These are phyloP conservation scores for Russula dissimulans DNA, from an alignment of 768 basidiomycete genomes.

Conservation along the genomic window DNA sequence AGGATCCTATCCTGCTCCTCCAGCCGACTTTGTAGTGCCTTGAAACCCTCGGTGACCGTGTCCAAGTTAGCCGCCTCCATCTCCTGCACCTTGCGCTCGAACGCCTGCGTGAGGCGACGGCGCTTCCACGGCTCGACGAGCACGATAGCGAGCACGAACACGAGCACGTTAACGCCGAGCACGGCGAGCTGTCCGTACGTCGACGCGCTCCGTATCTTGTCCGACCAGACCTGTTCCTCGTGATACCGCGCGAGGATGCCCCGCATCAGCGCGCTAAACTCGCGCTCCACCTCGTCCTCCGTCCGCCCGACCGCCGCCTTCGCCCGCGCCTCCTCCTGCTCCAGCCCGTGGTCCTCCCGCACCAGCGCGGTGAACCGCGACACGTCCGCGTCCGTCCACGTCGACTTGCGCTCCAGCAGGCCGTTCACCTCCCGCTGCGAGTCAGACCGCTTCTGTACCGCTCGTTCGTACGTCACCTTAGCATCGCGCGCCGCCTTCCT, in stretches of 20 bases:
- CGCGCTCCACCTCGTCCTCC: constrained; percentile 77
- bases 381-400: constrained; percentile 89
- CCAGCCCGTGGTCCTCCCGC: constrained; percentile 78
- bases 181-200: constrained; percentile 88
- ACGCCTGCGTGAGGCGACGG: constrained; percentile 72
- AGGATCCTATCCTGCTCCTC: constrained; percentile 12
- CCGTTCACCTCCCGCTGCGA: constrained; percentile 96
- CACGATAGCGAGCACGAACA: constrained; percentile 84
- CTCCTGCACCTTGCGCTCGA: constrained; percentile 70
- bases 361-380: constrained; percentile 82
- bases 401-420: constrained; percentile 84
- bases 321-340: constrained; percentile 65
- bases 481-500: constrained; percentile 60
- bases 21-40: constrained; percentile 1
- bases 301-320: constrained; percentile 57
- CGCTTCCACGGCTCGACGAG: constrained; percentile 98
- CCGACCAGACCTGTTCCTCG: constrained; percentile 98
- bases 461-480: constrained; percentile 67
- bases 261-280: constrained; percentile 82
- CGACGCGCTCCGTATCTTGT: constrained; percentile 93
- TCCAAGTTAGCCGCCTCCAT: constrained; percentile 36
- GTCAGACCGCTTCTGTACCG: constrained; percentile 69
- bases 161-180: constrained; percentile 77
- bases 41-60: not conserved
- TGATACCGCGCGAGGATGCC: constrained; percentile 88